Evolutionary conservation across 345 rosid species (phyloP), one percentile per base, ranked within the genome.

Genomic region (Rhizophora mangle): DNA sequence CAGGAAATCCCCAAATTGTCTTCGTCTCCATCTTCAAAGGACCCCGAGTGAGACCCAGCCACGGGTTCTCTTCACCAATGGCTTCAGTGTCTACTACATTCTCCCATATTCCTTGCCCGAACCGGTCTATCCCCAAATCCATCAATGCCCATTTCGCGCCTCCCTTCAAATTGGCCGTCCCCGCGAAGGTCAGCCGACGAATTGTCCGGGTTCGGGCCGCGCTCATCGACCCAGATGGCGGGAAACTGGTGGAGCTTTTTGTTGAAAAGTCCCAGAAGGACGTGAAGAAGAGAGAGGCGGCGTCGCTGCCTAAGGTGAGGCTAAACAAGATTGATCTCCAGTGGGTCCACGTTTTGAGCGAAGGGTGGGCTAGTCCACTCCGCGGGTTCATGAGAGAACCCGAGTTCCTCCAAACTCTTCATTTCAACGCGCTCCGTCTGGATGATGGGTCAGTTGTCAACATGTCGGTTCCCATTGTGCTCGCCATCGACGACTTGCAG

Each of bases 361-460:
- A 95, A 81, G 99, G 97, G 26, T 95, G 99, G 99, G 97, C 97
- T 53, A 95, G 99, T 59, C 99, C 99, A 6, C 89, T 92, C 65
- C 76, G 80, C 4, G 99, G 99, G 18, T 95, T 92, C 94, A 95
- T 95, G 99, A 87, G 89, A 80, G 92, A 92, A 84, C 83, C 96
- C 90, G 94, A 95, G 99, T 92, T 95, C 99, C 99, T 95, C 96
- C 99, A 95, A 95, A 90, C 99, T 75, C 99, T 95, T 92, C 97
- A 92, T 90, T 95, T 92, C 78, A 92, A 92, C 87, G 84, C 92
- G 72, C 87, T 95, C 77, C 99, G 99, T 73, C 83, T 87, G 54
- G 88, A 84, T 21, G 89, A 90, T 82, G 99, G 97, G 43, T 84
- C 97, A 76, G 86, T 87, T 73, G 97, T 88, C 60, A 95, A 95